These are phyloP conservation scores for Tylopilus balloui DNA, from an alignment of 768 basidiomycete species.

Conservation along the genomic window DNA sequence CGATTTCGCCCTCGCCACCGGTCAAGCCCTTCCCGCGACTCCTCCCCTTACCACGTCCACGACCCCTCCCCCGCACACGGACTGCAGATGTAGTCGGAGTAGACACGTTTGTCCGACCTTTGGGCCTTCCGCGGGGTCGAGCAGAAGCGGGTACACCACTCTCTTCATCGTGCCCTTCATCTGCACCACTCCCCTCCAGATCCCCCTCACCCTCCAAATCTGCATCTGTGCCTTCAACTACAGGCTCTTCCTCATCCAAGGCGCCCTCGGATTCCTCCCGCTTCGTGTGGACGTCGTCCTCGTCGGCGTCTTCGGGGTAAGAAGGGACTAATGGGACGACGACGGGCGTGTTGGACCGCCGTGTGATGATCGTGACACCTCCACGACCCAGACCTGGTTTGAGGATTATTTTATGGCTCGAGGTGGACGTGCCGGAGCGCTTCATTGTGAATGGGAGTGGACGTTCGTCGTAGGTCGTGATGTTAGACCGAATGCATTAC, in stretches of 20 bases:
- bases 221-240: slow-evolving; percentile 23
- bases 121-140: slow-evolving; percentile 36
- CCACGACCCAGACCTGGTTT: slow-evolving; percentile 35
- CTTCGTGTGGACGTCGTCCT: slow-evolving; percentile 26
- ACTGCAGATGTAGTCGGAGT: slow-evolving; percentile 28
- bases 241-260: slow-evolving; percentile 31
- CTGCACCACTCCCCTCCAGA: slow-evolving; percentile 28
- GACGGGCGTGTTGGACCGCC: slow-evolving; percentile 22
- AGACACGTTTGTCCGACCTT: slow-evolving; percentile 35
- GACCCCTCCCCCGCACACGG: slow-evolving; percentile 31
- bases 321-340: slow-evolving; percentile 11
- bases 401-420: slow-evolving; percentile 37
- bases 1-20: slow-evolving; percentile 40
- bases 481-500: slow-evolving; percentile 8
- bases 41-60: slow-evolving; percentile 42
- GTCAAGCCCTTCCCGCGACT: slow-evolving; percentile 33
- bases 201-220: slow-evolving; percentile 30
- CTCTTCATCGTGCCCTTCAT: slow-evolving; percentile 31
- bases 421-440: slow-evolving; percentile 18
- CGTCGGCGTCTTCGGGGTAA: slow-evolving; percentile 22
- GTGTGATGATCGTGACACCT: slow-evolving; percentile 24
- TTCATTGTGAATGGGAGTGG: slow-evolving; percentile 18
- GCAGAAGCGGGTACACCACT: slow-evolving; percentile 32
- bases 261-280: slow-evolving; percentile 30
- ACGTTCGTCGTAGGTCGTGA: neutral